Evolutionary conservation across 129 eudicot genomes (phyloP).

Genomic region (Chrysanthemum seticuspe): DNA sequence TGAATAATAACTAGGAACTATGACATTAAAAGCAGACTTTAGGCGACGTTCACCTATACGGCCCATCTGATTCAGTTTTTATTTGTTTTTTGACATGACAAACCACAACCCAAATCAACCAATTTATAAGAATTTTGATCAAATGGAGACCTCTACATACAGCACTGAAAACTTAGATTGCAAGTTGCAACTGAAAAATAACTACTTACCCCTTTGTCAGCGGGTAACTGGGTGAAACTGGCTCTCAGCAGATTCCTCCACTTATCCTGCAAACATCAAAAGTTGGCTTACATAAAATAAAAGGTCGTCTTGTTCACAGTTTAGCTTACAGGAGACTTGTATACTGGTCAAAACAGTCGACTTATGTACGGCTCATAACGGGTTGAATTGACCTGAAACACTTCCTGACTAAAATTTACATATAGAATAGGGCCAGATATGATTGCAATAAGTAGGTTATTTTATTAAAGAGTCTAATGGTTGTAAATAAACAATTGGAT

Average conservation of each 20-base stretch:
- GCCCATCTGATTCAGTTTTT: not conserved
- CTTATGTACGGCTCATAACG: too few relatives aligned
- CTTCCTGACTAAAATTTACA: too few relatives aligned
- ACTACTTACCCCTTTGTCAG: constrained; percentile 74
- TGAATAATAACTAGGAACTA: not conserved
- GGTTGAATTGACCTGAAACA: too few relatives aligned
- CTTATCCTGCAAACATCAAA: constrained; percentile 67
- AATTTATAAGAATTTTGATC: not conserved
- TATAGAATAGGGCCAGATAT: too few relatives aligned
- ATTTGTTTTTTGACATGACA: not conserved
- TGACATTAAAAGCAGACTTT: not conserved
- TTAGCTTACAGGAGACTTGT: constrained; percentile 7
- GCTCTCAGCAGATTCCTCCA: constrained; percentile 98
- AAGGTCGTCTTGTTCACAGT: constrained; percentile 7
- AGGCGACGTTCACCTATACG: not conserved
- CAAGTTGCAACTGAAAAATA: not conserved
- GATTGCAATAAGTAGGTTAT: too few relatives aligned
- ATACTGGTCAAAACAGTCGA: not conserved
- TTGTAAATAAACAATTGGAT: too few relatives aligned
- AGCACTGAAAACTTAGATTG: not conserved
- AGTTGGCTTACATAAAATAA: constrained; percentile 1
- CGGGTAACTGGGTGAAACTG: constrained; percentile 70
- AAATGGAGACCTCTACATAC: not conserved
- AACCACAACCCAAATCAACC: constrained; percentile 8
- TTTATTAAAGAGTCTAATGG: too few relatives aligned